Evolutionary conservation across 2,329 filamentous ascomycete genomes (phyloP).

Genomic region (Fusarium sp.): DNA sequence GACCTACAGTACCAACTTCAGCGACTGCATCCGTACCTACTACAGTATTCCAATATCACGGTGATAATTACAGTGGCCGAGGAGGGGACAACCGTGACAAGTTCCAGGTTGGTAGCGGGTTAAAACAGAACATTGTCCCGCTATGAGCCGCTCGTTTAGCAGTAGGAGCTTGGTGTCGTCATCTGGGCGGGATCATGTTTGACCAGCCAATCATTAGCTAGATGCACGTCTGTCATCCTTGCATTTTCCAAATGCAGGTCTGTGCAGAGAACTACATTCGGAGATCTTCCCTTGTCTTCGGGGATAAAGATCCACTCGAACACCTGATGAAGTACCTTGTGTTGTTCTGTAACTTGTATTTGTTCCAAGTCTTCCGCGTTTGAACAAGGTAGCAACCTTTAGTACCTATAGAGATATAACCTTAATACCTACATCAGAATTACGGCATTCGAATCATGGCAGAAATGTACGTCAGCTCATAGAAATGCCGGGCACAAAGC

Average conservation of each 20-base stretch:
- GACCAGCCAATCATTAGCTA: constrained; percentile 35
- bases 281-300: neutral
- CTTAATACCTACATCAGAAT: neutral
- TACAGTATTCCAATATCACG: no score
- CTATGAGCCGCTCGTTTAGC: constrained; percentile 21
- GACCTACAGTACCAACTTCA: neutral
- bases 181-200: constrained; percentile 9
- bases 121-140: constrained; percentile 2
- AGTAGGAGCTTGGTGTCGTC: constrained; percentile 30
- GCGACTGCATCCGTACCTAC: neutral
- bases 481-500: neutral
- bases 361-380: neutral
- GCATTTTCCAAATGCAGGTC: constrained; percentile 24
- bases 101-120: neutral
- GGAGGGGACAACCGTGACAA: neutral
- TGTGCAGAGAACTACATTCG: constrained; percentile 20
- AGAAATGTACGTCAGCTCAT: neutral
- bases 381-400: neutral
- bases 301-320: constrained; percentile 7
- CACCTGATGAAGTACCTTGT: neutral
- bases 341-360: neutral
- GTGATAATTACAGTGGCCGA: neutral
- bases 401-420: neutral
- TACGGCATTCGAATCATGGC: neutral
- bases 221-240: constrained; percentile 21